These are phyloP conservation scores for Silene conica DNA, from an alignment of 148 eudicot genomes.

Conservation along the genomic window DNA sequence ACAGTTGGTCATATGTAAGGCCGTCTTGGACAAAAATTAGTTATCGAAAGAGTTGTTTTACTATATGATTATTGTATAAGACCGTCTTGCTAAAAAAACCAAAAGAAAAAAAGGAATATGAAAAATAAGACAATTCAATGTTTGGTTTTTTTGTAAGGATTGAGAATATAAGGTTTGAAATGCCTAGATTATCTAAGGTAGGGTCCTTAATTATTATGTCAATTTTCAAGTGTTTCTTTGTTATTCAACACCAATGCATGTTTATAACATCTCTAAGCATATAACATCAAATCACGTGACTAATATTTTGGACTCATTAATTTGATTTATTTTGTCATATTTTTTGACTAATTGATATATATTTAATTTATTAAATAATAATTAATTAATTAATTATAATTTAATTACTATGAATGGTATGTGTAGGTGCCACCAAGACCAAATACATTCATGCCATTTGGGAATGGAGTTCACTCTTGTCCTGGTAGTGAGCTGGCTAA, in stretches of 20 bases:
- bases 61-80: too few species aligned
- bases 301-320: conserved; percentile 21
- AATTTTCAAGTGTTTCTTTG: conserved; percentile 20
- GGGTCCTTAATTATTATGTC: conserved; percentile 16
- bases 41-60: too few species aligned
- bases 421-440: conserved; percentile 62
- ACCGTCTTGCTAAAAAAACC: too few species aligned
- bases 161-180: conserved; percentile 35
- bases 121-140: conserved; percentile 7
- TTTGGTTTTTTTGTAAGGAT: conserved; percentile 19
- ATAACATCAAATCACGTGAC: conserved; percentile 40
- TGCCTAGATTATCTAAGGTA: conserved; percentile 30
- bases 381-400: neutral
- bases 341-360: neutral
- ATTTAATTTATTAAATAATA: neutral
- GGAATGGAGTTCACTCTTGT: conserved; percentile 80
- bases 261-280: conserved; percentile 14
- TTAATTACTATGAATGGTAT: conserved; percentile 17
- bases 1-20: too few species aligned
- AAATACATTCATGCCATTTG: conserved; percentile 84
- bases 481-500: conserved; percentile 90
- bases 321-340: neutral
- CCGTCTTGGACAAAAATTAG: too few species aligned
- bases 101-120: too few species aligned
- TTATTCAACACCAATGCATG: neutral